phyloP scores from a whole-genome alignment of 805 yeast species.

The Metschnikowia kofuensis region DNA sequence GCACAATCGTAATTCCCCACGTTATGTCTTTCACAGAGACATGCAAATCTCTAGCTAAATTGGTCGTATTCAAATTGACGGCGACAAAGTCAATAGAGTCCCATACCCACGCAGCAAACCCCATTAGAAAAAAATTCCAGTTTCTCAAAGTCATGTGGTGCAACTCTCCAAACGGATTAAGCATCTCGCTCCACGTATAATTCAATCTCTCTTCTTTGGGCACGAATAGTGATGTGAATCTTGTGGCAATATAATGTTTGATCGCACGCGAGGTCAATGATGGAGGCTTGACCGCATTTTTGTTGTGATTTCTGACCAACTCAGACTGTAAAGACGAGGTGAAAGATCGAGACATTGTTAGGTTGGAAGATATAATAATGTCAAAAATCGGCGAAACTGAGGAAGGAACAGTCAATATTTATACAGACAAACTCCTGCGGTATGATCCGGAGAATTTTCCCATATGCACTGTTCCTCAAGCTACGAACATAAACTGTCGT shows the following conservation, averaged over 20 bases:
- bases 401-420: too few relatives aligned
- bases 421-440: too few relatives aligned
- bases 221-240: conserved; percentile 48
- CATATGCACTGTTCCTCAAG: too few relatives aligned
- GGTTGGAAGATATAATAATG: too few relatives aligned
- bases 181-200: conserved; percentile 23
- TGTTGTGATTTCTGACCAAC: conserved; percentile 12
- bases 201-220: conserved; percentile 46
- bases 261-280: conserved; percentile 29
- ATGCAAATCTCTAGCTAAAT: conserved; percentile 46
- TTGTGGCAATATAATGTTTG: conserved; percentile 37
- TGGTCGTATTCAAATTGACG: conserved; percentile 49
- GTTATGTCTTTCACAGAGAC: conserved; percentile 50
- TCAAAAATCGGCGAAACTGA: too few relatives aligned
- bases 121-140: conserved; percentile 53
- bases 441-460: too few relatives aligned
- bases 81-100: conserved; percentile 65
- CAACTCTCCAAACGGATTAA: conserved; percentile 42
- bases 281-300: conserved; percentile 24
- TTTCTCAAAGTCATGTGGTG: conserved; percentile 22
- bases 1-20: conserved; percentile 69
- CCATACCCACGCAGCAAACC: conserved; percentile 60
- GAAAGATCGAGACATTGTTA: conserved; percentile 7
- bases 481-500: too few relatives aligned
- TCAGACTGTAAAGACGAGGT: conserved; percentile 15